Evolutionary conservation across 495 filamentous ascomycete species (phyloP).

Genomic region (Letharia lupina): DNA sequence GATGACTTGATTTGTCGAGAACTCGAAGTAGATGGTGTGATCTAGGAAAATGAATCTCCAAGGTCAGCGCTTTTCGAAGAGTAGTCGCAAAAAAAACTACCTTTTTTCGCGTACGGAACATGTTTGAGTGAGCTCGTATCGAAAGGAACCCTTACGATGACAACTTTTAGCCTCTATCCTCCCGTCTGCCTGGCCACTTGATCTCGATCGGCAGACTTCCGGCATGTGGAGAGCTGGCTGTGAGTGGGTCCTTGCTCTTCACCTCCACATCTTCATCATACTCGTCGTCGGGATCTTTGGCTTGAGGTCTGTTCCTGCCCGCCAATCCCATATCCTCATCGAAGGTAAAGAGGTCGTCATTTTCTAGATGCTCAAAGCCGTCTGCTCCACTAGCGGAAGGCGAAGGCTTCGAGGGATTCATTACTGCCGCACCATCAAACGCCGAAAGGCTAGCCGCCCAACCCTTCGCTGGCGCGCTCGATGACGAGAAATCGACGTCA

Average conservation of each 20-base stretch:
- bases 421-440: not conserved
- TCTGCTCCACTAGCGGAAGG: constrained; percentile 16
- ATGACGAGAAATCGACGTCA: not conserved
- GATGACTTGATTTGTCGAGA: not conserved
- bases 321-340: constrained; percentile 20
- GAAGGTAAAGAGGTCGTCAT: constrained; percentile 25
- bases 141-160: not conserved
- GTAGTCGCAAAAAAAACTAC: not conserved
- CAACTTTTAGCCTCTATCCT: constrained; percentile 1
- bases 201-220: constrained; percentile 29
- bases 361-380: constrained; percentile 21
- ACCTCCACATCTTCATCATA: constrained; percentile 10
- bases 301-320: constrained; percentile 6
- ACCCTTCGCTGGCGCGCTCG: not conserved
- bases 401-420: not conserved
- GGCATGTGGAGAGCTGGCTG: constrained; percentile 23
- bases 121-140: not conserved
- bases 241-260: constrained; percentile 12
- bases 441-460: constrained; percentile 25
- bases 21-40: not conserved
- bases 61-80: not conserved
- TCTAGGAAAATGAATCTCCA: not conserved
- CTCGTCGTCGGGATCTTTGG: constrained; percentile 6
- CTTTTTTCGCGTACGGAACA: not conserved
- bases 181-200: constrained; percentile 21